A percentile compares a stretch with the other conserved stretches of the same genome.
Conservation (phyloP, 495 filamentous ascomycete genomes). For the Podospora tetraspora region DNA sequence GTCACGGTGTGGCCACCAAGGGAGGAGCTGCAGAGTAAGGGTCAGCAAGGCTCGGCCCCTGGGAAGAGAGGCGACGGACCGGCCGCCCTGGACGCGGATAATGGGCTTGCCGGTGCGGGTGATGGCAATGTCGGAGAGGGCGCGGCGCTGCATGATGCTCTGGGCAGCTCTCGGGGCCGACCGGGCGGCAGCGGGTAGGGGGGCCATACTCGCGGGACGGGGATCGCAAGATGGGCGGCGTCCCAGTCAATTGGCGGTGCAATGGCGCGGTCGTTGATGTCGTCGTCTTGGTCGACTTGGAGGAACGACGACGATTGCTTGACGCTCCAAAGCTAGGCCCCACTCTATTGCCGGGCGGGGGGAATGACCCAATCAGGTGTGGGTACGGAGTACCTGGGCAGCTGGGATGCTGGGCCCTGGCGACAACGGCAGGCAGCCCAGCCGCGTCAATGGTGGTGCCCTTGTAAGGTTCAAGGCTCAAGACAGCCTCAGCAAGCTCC, state of each 20-base stretch:
- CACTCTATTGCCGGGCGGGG: slow-evolving; percentile 7
- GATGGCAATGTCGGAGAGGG: slow-evolving; percentile 73
- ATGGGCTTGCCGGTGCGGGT: slow-evolving; percentile 84
- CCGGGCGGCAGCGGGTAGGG: slow-evolving; percentile 46
- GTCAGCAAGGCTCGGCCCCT: slow-evolving; percentile 42
- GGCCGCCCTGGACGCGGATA: slow-evolving; percentile 73
- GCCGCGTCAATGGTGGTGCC: slow-evolving; percentile 27
- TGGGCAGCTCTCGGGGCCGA: slow-evolving; percentile 30
- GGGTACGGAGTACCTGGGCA: neutral
- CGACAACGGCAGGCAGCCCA: slow-evolving; percentile 21
- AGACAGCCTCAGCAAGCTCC: slow-evolving; percentile 14
- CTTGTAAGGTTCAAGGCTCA: slow-evolving; percentile 15
- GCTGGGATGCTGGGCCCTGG: too few relatives aligned
- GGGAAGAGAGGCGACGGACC: slow-evolving; percentile 46
- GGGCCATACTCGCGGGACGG: slow-evolving; percentile 40
- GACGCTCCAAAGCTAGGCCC: slow-evolving; percentile 21
- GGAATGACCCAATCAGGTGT: neutral
- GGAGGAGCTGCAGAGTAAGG: slow-evolving; percentile 22
- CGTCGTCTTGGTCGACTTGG: slow-evolving; percentile 12
- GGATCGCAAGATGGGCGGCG: slow-evolving; percentile 31
- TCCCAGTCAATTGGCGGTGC: slow-evolving; percentile 32
- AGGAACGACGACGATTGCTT: slow-evolving; percentile 7
- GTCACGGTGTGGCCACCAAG: slow-evolving; percentile 84
- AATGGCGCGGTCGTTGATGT: slow-evolving; percentile 21
- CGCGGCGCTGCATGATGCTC: slow-evolving; percentile 39